Evolutionary conservation across 352 stramenopile species (phyloP).

Genomic region (Thalassiosira pacifica): DNA sequence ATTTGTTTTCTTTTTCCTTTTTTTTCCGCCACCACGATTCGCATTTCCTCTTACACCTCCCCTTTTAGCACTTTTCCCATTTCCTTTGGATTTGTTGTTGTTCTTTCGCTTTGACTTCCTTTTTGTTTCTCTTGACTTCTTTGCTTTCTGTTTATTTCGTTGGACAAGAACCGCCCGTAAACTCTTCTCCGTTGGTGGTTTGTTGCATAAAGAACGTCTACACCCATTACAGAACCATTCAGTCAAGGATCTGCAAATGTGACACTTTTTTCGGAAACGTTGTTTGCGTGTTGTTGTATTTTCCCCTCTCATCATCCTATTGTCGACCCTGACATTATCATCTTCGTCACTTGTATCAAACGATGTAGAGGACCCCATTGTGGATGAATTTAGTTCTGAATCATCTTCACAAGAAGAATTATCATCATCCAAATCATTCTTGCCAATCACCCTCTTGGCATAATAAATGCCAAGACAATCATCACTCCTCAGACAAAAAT

Average conservation of each 20-base stretch:
- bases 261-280: not conserved
- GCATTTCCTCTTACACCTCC: not conserved
- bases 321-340: too few species aligned
- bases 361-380: too few species aligned
- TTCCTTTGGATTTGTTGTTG: not conserved
- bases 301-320: not conserved
- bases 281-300: too few species aligned
- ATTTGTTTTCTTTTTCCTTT: not conserved
- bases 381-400: not conserved
- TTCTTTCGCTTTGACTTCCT: too few species aligned
- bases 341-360: too few species aligned
- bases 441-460: not conserved
- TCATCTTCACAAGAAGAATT: not conserved
- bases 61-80: not conserved
- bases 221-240: not conserved
- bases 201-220: not conserved
- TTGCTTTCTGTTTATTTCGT: not conserved
- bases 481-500: not conserved
- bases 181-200: too few species aligned
- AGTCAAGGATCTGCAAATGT: not conserved
- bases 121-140: too few species aligned
- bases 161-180: too few species aligned
- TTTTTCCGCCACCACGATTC: not conserved
- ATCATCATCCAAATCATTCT: not conserved
- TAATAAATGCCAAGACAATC: not conserved